These are phyloP conservation scores for Fusarium sp. DNA, from an alignment of 2,329 filamentous ascomycete species.

Conservation along the genomic window DNA sequence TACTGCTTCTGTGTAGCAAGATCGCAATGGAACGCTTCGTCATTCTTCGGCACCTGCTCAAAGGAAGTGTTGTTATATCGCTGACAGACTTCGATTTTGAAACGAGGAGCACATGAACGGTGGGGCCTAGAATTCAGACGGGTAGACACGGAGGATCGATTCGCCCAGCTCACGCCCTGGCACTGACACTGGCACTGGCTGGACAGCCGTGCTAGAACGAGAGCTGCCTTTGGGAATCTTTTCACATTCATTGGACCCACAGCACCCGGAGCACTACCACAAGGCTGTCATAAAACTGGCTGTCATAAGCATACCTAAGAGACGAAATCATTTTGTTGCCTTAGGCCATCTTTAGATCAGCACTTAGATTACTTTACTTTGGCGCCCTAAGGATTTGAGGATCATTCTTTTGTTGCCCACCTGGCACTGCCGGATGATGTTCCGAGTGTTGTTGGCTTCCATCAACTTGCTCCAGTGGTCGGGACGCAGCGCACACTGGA, in stretches of 20 bases:
- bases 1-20: background rate
- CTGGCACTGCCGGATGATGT: background rate
- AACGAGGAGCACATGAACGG: background rate
- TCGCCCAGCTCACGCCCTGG: background rate
- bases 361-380: background rate
- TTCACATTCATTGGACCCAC: background rate
- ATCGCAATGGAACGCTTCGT: background rate
- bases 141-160: background rate
- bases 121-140: background rate
- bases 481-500: background rate
- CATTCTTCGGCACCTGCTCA: background rate
- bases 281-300: background rate
- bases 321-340: background rate
- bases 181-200: background rate
- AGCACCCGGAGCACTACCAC: fast-evolving
- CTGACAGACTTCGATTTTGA: background rate
- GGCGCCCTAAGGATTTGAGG: background rate
- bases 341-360: background rate
- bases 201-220: background rate
- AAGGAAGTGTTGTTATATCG: background rate
- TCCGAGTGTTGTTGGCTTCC: background rate
- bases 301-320: background rate
- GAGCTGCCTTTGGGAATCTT: background rate
- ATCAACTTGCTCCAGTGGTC: background rate
- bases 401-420: fast-evolving